phyloP scores from a whole-genome alignment of 345 rosid species.

The Eucalyptus tenuipes region DNA sequence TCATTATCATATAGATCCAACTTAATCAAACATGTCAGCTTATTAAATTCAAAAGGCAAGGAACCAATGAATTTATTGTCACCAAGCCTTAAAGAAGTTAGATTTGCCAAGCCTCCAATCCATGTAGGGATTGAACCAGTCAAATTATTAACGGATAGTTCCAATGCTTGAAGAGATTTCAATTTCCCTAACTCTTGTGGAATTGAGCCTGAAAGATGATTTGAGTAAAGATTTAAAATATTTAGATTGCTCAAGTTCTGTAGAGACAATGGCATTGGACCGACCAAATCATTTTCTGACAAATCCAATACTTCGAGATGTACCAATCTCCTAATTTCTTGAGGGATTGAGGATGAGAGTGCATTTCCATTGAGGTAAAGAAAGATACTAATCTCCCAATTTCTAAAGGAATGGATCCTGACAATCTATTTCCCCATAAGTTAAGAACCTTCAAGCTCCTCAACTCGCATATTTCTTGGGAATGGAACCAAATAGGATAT shows the following conservation, averaged over 20 bases:
- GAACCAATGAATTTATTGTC: background rate
- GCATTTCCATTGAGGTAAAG: background rate
- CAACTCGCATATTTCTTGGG: no score
- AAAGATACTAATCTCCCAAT: no score
- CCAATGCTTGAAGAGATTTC: accelerated
- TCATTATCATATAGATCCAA: accelerated
- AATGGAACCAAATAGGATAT: no score
- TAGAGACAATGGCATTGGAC: accelerated
- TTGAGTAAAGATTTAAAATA: accelerated
- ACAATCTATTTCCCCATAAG: no score
- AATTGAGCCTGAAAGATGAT: background rate
- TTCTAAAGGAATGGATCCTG: no score
- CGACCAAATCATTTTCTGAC: background rate
- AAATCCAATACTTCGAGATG: accelerated
- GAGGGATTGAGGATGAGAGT: background rate
- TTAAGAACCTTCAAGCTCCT: no score
- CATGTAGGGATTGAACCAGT: background rate
- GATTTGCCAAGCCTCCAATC: background rate
- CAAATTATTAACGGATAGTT: accelerated
- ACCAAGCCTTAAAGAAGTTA: accelerated
- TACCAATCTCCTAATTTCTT: background rate
- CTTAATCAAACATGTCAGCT: accelerated
- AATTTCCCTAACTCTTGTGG: background rate
- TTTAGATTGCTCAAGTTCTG: background rate
- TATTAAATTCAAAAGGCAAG: background rate